Base-by-base conservation (phyloP, 345 rosid genomes). In the Eucalyptus cloeziana region DNA sequence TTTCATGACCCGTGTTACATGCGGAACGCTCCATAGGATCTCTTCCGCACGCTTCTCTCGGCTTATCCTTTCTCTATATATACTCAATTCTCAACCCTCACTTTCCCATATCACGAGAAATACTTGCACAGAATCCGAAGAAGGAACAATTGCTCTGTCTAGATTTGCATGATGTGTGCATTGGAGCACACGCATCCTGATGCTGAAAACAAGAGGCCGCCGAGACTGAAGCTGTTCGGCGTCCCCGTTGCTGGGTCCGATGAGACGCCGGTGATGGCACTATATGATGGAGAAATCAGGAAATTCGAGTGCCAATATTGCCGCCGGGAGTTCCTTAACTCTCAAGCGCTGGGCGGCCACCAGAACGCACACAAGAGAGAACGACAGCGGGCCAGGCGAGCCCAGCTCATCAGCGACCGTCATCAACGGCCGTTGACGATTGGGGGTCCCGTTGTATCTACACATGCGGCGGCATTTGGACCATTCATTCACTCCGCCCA, bases 301-400 rank as follows among this genome's bases (percentile, higher is more conserved):
- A 92, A 89, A 85, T 94, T 93, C 89, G 93, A 92, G 88, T 94
- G 95, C 69, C 92, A 91, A 86, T 94, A 92, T 88, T 94, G 95
- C 87, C 37, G 79, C 83, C 86, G 93, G 49, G 88, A 51, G 67
- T 94, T 94, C 51, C 89, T 93, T 27, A 94, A 91, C 47, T 93
- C 95, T 44, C 95, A 94, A 89, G 95, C 94, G 49, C 88, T 94
- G 67, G 95, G 95, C 4, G 94, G 95, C 44, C 95, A 94, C 87
- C 94, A 94, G 89, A 94, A 94, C 71, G 95, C 95, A 4, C 95
- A 94, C 90, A 93, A 92, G 89, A 92, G 92, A 85, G 94, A 94
- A 86, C 93, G 94, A 81, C 93, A 92, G 87, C 93, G 89, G 87
- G 92, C 92, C 25, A 94, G 92, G 91, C 83, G 30, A 37, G 83